phyloP scores from a whole-genome alignment of 768 basidiomycete genomes.

The Boletus reticulatus region DNA sequence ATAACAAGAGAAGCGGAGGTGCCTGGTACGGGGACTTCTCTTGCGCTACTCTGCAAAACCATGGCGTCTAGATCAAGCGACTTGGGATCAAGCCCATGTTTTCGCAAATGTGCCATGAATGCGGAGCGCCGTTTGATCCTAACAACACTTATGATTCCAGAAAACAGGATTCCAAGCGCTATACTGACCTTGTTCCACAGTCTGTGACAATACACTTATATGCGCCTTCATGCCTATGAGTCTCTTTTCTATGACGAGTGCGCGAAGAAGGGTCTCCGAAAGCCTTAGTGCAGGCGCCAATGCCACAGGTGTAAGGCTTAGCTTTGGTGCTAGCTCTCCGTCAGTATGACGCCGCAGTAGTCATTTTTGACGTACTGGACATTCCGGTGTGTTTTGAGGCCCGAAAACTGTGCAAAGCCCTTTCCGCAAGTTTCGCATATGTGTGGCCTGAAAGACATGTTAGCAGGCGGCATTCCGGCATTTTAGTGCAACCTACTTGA shows the following conservation, averaged over 20 bases:
- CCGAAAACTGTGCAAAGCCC: conserved; percentile 56
- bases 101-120: conserved; percentile 52
- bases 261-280: conserved; percentile 74
- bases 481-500: conserved; percentile 39
- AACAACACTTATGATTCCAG: neutral
- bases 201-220: conserved; percentile 44
- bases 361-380: conserved; percentile 50
- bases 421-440: conserved; percentile 52
- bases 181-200: conserved; percentile 49
- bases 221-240: conserved; percentile 42
- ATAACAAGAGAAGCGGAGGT: conserved; percentile 1
- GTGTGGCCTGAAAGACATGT: conserved; percentile 42
- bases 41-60: conserved; percentile 14
- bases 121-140: conserved; percentile 67
- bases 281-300: conserved; percentile 42
- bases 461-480: neutral
- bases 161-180: neutral
- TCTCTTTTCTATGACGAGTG: conserved; percentile 62
- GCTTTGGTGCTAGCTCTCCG: conserved; percentile 39
- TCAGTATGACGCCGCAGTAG: conserved; percentile 8
- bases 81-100: conserved; percentile 40
- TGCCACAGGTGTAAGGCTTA: conserved; percentile 53
- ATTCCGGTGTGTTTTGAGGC: conserved; percentile 62
- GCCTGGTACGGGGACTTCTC: conserved; percentile 13
- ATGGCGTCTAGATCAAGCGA: conserved; percentile 22